Percentiles rank a stretch among this genome's conserved stretches.
These are phyloP conservation scores for Pyrenochaeta sp. DNA, from an alignment of 2,329 filamentous ascomycete species.

Conservation along the genomic window DNA sequence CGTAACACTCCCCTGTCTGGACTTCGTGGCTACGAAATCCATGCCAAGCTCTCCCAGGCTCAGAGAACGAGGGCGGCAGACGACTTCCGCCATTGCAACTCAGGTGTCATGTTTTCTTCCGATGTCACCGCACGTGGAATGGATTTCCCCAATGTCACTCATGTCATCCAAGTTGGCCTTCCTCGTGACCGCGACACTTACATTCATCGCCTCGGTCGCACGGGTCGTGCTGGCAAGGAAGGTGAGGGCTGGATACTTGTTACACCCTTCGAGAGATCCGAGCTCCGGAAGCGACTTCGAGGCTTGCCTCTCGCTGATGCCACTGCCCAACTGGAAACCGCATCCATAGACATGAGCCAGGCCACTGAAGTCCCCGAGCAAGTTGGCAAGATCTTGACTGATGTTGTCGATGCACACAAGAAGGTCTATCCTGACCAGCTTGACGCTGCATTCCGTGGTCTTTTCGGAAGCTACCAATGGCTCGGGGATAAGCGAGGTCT, in stretches of 20 bases:
- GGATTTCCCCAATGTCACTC: constrained; percentile 62
- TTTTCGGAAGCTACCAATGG: constrained; percentile 62
- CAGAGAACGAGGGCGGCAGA: constrained; percentile 75
- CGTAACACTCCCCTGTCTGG: constrained; percentile 38
- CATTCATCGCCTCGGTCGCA: constrained; percentile 61
- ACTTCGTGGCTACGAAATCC: constrained; percentile 68
- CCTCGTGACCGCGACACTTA: constrained; percentile 57
- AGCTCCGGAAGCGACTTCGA: constrained; percentile 60
- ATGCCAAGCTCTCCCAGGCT: constrained; percentile 76
- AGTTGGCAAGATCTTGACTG: constrained; percentile 55
- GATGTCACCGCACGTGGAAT: constrained; percentile 62
- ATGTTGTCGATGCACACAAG: constrained; percentile 54
- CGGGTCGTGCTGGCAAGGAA: constrained; percentile 72
- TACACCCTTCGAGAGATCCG: constrained; percentile 60
- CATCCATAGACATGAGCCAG: constrained; percentile 56
- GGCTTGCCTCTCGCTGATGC: constrained; percentile 66
- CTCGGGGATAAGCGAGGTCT: constrained; percentile 50
- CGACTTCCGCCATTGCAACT: constrained; percentile 69
- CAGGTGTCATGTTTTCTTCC: constrained; percentile 61
- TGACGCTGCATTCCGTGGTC: constrained; percentile 61
- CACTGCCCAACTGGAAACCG: constrained; percentile 60
- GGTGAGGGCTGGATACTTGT: constrained; percentile 76
- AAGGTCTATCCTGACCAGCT: constrained; percentile 54
- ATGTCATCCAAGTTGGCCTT: constrained; percentile 60
- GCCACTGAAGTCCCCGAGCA: constrained; percentile 50